Percentiles rank a stretch among this genome's conserved stretches.
phyloP scores from a whole-genome alignment of 805 yeast genomes.

The Millerozyma acaciae region DNA sequence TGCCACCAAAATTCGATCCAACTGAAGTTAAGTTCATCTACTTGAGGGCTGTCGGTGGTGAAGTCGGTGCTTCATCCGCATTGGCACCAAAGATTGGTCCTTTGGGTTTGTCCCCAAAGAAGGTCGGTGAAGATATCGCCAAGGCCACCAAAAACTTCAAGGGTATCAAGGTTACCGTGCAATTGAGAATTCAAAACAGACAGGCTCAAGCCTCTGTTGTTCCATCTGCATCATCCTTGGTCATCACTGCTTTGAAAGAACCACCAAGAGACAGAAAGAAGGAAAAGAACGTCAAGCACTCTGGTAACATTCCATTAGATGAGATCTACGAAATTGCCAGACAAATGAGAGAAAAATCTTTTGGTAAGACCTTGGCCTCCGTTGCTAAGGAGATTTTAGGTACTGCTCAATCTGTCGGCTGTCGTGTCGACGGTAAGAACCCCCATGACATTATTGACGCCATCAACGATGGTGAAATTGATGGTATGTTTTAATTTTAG shows the following conservation, averaged over 20 bases:
- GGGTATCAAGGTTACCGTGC: conserved; percentile 99
- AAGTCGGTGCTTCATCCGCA: conserved; percentile 99
- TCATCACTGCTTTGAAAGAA: conserved; percentile 98
- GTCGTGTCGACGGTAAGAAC: conserved; percentile 99
- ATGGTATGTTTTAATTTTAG: conserved; percentile 26
- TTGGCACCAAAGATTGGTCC: conserved; percentile 99
- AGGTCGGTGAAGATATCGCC: conserved; percentile 99
- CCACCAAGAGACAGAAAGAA: conserved; percentile 99
- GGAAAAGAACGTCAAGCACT: conserved; percentile 99
- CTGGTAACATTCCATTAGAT: conserved; percentile 96
- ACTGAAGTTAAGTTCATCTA: conserved; percentile 96
- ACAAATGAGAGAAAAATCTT: conserved; percentile 94
- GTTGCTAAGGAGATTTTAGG: conserved; percentile 98
- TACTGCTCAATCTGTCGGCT: conserved; percentile 99
- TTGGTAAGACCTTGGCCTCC: conserved; percentile 95
- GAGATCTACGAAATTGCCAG: conserved; percentile 97
- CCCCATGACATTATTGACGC: conserved; percentile 99
- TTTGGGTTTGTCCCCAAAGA: conserved; percentile 99
- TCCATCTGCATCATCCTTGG: conserved; percentile 98
- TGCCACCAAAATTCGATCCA: conserved; percentile 99
- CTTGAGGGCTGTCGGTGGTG: conserved; percentile 99
- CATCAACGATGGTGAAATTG: conserved; percentile 97
- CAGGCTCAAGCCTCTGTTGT: conserved; percentile 98
- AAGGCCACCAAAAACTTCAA: conserved; percentile 99
- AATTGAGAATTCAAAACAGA: conserved; percentile 98